Evolutionary conservation across 331 rosid genomes (phyloP).

Genomic region (Rosa hybrid): DNA sequence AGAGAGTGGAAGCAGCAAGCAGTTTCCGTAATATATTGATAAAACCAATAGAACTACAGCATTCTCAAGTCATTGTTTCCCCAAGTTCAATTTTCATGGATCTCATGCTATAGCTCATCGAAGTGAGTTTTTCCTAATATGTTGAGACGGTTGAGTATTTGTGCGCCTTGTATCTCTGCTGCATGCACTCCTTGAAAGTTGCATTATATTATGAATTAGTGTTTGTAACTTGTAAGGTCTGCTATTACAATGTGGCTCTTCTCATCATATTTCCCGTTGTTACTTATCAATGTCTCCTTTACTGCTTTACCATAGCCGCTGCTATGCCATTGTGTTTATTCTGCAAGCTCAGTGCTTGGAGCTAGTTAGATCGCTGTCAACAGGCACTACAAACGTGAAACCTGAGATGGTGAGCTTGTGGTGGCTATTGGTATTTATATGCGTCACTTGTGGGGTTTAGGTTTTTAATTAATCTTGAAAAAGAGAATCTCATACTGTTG

Average conservation of each 20-base stretch:
- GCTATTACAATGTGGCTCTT: background rate
- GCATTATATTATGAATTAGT: constrained; percentile 62
- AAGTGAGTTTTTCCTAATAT: background rate
- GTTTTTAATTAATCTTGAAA: background rate
- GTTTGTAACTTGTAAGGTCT: constrained; percentile 50
- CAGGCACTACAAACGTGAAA: too few species aligned
- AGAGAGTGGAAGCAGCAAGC: constrained; percentile 78
- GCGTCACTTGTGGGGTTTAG: background rate
- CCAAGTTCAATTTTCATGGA: background rate
- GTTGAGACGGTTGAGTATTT: background rate
- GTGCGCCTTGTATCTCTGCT: constrained; percentile 66
- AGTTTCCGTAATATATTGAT: background rate
- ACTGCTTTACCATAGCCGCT: background rate
- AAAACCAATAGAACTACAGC: background rate
- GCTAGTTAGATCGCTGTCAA: too few species aligned
- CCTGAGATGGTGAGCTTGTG: too few species aligned
- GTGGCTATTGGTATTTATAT: too few species aligned
- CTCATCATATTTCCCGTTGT: background rate
- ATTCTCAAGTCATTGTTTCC: background rate
- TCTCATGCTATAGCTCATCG: background rate
- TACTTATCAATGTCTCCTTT: background rate
- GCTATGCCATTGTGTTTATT: background rate
- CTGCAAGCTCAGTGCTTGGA: background rate
- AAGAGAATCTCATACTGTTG: too few species aligned
- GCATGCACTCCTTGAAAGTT: constrained; percentile 30